A percentile compares a stretch with the other conserved stretches of the same genome.
Evolutionary conservation across 2,329 filamentous ascomycete species (phyloP).

Genomic region (Aspergillus tanneri): DNA sequence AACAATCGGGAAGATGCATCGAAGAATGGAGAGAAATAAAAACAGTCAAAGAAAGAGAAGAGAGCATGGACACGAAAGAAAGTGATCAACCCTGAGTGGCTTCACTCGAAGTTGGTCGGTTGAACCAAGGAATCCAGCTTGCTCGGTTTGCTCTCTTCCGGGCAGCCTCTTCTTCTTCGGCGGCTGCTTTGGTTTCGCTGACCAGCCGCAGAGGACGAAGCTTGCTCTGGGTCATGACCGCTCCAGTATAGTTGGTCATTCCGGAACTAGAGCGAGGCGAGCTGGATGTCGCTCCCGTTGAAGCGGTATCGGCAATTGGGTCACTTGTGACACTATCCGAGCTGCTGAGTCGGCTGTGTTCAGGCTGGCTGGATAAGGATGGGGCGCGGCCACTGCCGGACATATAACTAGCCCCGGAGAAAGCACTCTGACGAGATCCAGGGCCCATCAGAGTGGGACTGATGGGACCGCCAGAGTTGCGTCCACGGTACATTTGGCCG

Average conservation of each 20-base stretch:
- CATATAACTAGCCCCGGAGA: slow-evolving; percentile 49
- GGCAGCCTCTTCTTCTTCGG: slow-evolving; percentile 42
- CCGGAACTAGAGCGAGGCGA: slow-evolving; percentile 65
- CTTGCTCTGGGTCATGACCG: slow-evolving; percentile 66
- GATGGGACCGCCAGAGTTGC: slow-evolving; percentile 51
- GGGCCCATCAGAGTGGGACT: slow-evolving; percentile 51
- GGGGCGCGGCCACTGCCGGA: slow-evolving; percentile 55
- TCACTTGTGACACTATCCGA: slow-evolving; percentile 60
- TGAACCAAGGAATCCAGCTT: slow-evolving; percentile 51
- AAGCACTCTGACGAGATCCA: slow-evolving; percentile 42
- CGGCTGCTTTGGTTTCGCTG: slow-evolving; percentile 41
- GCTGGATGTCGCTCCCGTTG: slow-evolving; percentile 49
- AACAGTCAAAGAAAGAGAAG: slow-evolving; percentile 8
- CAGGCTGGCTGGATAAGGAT: slow-evolving; percentile 50
- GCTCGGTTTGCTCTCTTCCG: slow-evolving; percentile 47
- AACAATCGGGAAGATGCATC: background rate
- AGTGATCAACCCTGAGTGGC: slow-evolving; percentile 15
- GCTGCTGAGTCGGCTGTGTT: slow-evolving; percentile 60
- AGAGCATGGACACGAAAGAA: slow-evolving; percentile 5
- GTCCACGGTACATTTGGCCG: slow-evolving; percentile 84
- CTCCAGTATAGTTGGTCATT: slow-evolving; percentile 66
- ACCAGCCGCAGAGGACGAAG: slow-evolving; percentile 83
- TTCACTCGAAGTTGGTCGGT: slow-evolving; percentile 35
- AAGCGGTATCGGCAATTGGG: slow-evolving; percentile 45
- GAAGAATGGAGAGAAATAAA: slow-evolving; percentile 4